Conservation (phyloP, 1,284 basidiomycete genomes). For the Inonotus hispidus region DNA sequence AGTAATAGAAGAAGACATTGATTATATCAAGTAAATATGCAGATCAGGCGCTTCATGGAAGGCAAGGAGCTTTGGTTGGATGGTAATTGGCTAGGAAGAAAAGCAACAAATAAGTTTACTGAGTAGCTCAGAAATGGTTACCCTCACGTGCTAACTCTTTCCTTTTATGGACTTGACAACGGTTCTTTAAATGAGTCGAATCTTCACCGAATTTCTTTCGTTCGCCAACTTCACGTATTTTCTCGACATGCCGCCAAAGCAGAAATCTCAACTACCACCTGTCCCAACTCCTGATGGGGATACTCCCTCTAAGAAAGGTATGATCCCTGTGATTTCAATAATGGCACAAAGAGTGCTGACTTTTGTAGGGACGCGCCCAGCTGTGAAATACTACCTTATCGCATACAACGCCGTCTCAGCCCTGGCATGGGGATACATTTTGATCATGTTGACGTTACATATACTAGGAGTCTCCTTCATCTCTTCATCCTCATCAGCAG, state of each 20-base stretch:
- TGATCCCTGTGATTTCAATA: not conserved
- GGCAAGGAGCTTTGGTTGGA: too few species aligned
- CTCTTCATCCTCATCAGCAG: conserved; percentile 45
- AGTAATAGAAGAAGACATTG: too few species aligned
- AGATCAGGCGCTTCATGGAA: too few species aligned
- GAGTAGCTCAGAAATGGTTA: too few species aligned
- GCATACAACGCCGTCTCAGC: conserved; percentile 75
- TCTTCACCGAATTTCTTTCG: not conserved
- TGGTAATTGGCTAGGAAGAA: too few species aligned
- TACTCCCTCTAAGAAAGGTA: not conserved
- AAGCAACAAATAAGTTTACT: too few species aligned
- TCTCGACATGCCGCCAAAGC: not conserved
- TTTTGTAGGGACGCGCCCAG: conserved; percentile 1
- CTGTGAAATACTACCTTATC: conserved; percentile 59
- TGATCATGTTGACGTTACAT: conserved; percentile 31
- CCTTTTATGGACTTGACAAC: not conserved
- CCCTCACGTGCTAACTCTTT: not conserved
- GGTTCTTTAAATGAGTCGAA: not conserved
- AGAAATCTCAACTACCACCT: conserved; percentile 1
- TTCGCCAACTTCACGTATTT: not conserved
- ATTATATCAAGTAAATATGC: too few species aligned
- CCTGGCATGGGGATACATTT: conserved; percentile 69
- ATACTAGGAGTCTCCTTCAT: conserved; percentile 24
- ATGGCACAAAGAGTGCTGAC: not conserved
- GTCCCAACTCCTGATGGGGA: not conserved